These are phyloP conservation scores for Phytophthora palmivora DNA, from an alignment of 352 stramenopile species.

Conservation along the genomic window DNA sequence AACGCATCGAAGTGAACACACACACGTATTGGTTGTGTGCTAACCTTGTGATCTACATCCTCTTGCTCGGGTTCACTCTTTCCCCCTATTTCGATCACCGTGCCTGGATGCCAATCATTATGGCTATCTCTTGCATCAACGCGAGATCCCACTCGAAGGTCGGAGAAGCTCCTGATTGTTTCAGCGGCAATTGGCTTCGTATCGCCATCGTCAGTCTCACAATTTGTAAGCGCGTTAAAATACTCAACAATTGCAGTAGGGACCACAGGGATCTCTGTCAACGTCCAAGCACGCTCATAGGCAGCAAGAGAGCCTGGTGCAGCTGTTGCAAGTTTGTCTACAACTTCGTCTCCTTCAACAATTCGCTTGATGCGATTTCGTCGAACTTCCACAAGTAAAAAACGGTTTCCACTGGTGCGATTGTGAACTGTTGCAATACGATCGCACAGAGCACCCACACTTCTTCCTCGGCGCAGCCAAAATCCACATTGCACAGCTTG, in stretches of 20 bases:
- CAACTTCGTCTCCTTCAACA: conserved; percentile 61
- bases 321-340: conserved; percentile 54
- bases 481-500: conserved; percentile 45
- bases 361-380: conserved; percentile 80
- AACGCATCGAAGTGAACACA: conserved; percentile 80
- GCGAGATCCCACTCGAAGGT: conserved; percentile 62
- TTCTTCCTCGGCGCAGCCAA: conserved; percentile 65
- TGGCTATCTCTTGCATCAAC: conserved; percentile 62
- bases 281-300: conserved; percentile 74
- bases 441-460: conserved; percentile 50
- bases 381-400: conserved; percentile 74
- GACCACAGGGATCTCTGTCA: conserved; percentile 61
- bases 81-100: conserved; percentile 54
- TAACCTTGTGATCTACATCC: not conserved
- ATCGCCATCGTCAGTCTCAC: not conserved
- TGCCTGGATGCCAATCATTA: conserved; percentile 70
- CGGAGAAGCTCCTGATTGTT: conserved; percentile 42
- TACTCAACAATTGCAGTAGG: conserved; percentile 33
- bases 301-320: conserved; percentile 60
- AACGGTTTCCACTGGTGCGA: conserved; percentile 49
- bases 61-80: conserved; percentile 9
- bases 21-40: conserved; percentile 30
- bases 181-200: conserved; percentile 13
- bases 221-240: not conserved
- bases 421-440: conserved; percentile 49